Base-by-base conservation (phyloP, 148 eudicot species). In the Silene uniflora region DNA sequence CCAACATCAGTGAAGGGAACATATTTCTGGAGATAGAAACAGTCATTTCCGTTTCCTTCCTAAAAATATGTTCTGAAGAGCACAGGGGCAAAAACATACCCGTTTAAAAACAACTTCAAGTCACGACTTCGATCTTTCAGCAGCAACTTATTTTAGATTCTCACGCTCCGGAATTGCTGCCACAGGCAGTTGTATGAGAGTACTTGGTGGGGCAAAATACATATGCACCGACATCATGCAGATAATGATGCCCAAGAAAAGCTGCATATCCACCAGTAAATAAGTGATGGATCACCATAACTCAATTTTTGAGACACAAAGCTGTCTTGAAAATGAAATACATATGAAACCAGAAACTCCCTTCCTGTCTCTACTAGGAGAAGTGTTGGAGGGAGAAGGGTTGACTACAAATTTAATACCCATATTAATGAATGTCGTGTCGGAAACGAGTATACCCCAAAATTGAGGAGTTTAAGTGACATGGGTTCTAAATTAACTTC, bases 211-310 rank as follows among this genome's bases (percentile, higher is more conserved):
- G 14, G 98, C 91, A 71, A 95, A 95, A 72, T 92, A 95, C 96
- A 92, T 86, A 72, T 95, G 97, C 42, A 95, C 78, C 10, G 98
- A 95, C 97, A 92, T 95, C 88, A 95, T 92, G 85, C 98, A 92
- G 77, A 95, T 80, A 4, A 95, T 80, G 61, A 95, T 95, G n/a
- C 97, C 97, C 84, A 95, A 77, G 85, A 94, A 89, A 75, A 94
- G 98, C 98, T 94, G 96, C 91, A 78, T 55, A 47, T 39, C 6
- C 23, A 62, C n/a, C 70, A 58, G 52, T 16, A 7, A 42, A 13
- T n/a, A 67, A 39, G 55, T 27, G 17, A 10, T 64, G 17, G 14
- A 39, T 6, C 44, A 39, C 44, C 44, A 6, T 39, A 39, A 39
- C 44, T 39, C 44, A 39, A 39, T 39, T 39, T 6, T 6, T 39